phyloP scores from a whole-genome alignment of 2,329 filamentous ascomycete species.

The Claviceps arundinis region DNA sequence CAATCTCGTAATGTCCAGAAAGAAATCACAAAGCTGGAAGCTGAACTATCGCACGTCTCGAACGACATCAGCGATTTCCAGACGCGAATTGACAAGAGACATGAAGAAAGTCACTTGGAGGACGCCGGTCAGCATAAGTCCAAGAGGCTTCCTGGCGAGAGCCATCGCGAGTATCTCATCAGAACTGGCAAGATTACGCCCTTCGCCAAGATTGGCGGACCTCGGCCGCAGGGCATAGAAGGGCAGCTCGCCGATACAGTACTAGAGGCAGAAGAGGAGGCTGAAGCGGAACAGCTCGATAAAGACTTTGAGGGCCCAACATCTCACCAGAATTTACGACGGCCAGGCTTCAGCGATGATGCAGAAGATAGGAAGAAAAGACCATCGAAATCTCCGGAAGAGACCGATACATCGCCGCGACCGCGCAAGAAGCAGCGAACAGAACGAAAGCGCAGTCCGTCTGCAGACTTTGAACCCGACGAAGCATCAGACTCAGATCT shows the following conservation, averaged over 20 bases:
- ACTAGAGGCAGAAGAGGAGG: slow-evolving; percentile 68
- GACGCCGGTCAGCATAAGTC: slow-evolving; percentile 33
- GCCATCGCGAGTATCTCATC: slow-evolving; percentile 77
- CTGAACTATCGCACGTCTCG: slow-evolving; percentile 49
- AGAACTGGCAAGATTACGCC: slow-evolving; percentile 96
- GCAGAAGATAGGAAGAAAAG: slow-evolving; percentile 4
- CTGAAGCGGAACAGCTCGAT: slow-evolving; percentile 28
- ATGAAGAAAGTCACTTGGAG: slow-evolving; percentile 36
- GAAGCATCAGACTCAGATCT: slow-evolving; percentile 19
- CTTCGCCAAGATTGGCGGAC: slow-evolving; percentile 65
- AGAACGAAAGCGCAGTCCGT: slow-evolving; percentile 23
- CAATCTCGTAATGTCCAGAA: slow-evolving; percentile 45
- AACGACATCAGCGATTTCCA: slow-evolving; percentile 71
- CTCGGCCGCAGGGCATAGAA: slow-evolving; percentile 46
- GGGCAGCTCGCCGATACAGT: slow-evolving; percentile 66
- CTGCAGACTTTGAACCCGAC: slow-evolving; percentile 32
- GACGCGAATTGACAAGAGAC: slow-evolving; percentile 64
- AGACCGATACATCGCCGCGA: slow-evolving; percentile 43
- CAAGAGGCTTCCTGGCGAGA: slow-evolving; percentile 62
- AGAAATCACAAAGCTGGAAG: slow-evolving; percentile 53
- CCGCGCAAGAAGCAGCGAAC: slow-evolving; percentile 42
- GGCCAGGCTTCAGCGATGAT: slow-evolving; percentile 51
- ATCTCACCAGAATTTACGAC: slow-evolving; percentile 61
- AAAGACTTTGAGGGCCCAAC: slow-evolving; percentile 33
- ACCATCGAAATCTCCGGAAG: slow-evolving; percentile 8